A percentile compares a stretch with the other conserved stretches of the same genome.
Conservation (phyloP, 2,329 filamentous ascomycete genomes). For the Curvularia sp. region DNA sequence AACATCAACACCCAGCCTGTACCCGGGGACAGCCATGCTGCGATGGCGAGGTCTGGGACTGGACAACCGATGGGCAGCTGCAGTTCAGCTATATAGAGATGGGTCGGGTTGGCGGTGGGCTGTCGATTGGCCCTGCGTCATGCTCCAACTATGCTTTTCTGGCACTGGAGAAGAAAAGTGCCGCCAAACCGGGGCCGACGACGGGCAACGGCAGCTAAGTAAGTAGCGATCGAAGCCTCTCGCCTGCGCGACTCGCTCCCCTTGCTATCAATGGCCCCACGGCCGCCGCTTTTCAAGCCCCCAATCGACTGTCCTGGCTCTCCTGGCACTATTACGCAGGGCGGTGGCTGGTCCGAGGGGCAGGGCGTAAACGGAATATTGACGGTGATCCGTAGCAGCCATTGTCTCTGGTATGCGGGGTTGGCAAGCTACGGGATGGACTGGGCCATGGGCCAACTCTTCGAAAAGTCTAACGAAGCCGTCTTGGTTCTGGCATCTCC, state of each 20-base stretch:
- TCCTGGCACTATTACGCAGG: neutral
- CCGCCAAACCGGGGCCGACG: constrained; percentile 15
- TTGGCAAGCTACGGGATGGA: constrained; percentile 1
- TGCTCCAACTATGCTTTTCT: constrained; percentile 20
- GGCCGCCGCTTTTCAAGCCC: neutral
- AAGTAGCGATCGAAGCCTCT: neutral
- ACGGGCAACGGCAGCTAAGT: constrained; percentile 3
- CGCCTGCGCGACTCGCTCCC: neutral
- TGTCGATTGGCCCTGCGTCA: constrained; percentile 16
- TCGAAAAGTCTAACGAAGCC: neutral
- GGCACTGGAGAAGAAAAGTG: constrained; percentile 3
- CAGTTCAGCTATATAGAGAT: constrained; percentile 1
- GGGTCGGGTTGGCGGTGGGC: neutral
- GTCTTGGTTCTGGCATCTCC: constrained; percentile 3
- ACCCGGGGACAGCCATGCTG: constrained; percentile 28
- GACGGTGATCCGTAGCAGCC: constrained; percentile 4
- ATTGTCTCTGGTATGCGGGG: constrained; percentile 5
- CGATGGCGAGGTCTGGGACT: neutral
- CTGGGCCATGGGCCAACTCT: neutral
- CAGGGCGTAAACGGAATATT: neutral
- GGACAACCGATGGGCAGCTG: constrained; percentile 1
- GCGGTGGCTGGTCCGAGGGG: neutral
- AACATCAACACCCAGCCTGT: constrained; percentile 46
- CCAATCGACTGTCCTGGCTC: neutral
- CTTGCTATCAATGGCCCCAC: constrained; percentile 7